Evolutionary conservation across 208 protist genomes (phyloP).

Genomic region (Acanthamoeba lenticulata): DNA sequence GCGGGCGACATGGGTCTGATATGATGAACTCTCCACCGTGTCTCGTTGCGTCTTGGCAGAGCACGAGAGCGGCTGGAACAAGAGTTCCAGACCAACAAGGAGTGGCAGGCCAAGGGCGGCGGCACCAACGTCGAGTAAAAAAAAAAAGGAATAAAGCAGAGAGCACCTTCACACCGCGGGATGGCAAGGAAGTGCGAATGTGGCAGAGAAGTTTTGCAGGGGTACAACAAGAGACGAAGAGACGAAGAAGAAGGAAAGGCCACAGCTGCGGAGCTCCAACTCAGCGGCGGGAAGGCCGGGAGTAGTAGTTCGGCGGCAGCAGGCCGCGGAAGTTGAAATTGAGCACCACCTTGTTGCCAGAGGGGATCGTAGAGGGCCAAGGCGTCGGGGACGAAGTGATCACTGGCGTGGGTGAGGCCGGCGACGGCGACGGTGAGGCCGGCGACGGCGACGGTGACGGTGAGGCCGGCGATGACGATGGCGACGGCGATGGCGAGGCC

Average conservation of each 20-base stretch:
- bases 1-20: too few relatives aligned
- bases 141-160: too few relatives aligned
- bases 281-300: neutral
- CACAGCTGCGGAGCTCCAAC: neutral
- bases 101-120: constrained; percentile 16
- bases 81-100: neutral
- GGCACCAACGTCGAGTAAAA: constrained; percentile 24
- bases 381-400: neutral
- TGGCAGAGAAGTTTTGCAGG: too few relatives aligned
- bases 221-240: too few relatives aligned
- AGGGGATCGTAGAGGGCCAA: neutral
- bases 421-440: too few relatives aligned
- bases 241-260: too few relatives aligned
- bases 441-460: neutral
- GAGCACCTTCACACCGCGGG: too few relatives aligned
- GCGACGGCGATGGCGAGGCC: neutral
- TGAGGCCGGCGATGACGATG: too few relatives aligned
- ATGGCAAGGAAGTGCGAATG: neutral
- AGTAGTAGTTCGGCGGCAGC: neutral
- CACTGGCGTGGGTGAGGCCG: neutral
- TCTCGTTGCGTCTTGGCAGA: neutral
- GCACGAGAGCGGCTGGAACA: constrained; percentile 28
- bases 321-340: neutral
- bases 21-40: too few relatives aligned
- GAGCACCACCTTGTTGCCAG: neutral